phyloP scores from a whole-genome alignment of 1,284 basidiomycete species.

The Cutaneotrichosporon arboriforme region DNA sequence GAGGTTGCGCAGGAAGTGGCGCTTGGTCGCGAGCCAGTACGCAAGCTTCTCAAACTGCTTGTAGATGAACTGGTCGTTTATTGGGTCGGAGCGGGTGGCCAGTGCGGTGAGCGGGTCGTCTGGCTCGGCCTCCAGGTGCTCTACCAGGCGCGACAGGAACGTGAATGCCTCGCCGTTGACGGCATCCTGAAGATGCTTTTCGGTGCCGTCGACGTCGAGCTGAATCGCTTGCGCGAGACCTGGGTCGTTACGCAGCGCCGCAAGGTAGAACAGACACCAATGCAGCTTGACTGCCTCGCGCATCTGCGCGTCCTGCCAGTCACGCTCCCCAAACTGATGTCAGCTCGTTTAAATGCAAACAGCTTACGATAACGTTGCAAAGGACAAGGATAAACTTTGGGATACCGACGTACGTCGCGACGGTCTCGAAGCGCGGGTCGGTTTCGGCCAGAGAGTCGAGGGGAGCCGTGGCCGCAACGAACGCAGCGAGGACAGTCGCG shows the following conservation, averaged over 20 bases:
- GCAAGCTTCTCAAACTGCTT: constrained; percentile 66
- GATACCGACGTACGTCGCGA: constrained; percentile 20
- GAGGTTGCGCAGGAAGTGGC: constrained; percentile 81
- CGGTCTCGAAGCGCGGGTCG: constrained; percentile 24
- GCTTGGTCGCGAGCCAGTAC: constrained; percentile 68
- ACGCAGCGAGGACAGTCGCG: constrained; percentile 25
- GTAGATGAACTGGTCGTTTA: constrained; percentile 53
- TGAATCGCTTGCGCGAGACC: constrained; percentile 56
- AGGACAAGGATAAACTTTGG: constrained; percentile 34
- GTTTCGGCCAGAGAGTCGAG: constrained; percentile 22
- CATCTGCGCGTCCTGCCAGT: constrained; percentile 52
- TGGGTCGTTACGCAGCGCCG: constrained; percentile 63
- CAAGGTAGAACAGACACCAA: constrained; percentile 79
- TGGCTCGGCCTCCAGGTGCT: constrained; percentile 25
- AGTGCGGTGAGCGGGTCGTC: constrained; percentile 58
- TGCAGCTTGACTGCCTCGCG: constrained; percentile 72
- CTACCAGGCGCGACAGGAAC: constrained; percentile 56
- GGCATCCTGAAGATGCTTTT: constrained; percentile 72
- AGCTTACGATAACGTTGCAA: constrained; percentile 22
- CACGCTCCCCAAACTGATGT: constrained; percentile 31
- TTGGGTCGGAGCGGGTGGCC: constrained; percentile 57
- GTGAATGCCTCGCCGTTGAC: constrained; percentile 77
- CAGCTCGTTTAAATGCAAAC: background rate
- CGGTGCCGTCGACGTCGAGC: constrained; percentile 70
- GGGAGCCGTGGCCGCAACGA: constrained; percentile 31